Evolutionary conservation across 768 basidiomycete genomes (phyloP), one percentile per base, ranked within the genome.

Genomic region (Mycena galopus): DNA sequence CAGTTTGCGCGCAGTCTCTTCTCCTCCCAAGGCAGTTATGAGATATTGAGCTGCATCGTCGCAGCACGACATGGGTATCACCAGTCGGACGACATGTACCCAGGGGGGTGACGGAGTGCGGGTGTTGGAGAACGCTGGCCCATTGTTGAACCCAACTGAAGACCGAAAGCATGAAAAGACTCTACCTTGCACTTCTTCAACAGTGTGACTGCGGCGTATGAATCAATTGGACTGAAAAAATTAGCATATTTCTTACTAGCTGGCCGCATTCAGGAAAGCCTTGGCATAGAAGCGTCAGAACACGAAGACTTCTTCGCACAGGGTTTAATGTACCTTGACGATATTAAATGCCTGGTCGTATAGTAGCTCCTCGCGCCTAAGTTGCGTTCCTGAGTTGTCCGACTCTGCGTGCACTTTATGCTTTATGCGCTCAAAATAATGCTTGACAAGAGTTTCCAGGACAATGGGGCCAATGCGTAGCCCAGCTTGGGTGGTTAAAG

Each of bases 71-170:
- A 94, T 88, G 2, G 96, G 96, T 4, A 98, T 88, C 11, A 91
- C 77, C 12, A 93, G 83, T 60, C 92, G 87, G 60, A 93, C 87
- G 53, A 94, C 88, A 73, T 91, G 92, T 11, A 94, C 91, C 88
- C 92, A 95, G 33, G 95, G 95, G 19, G 96, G 94, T 17, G 94
- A 90, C 0, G 94, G 95, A 0, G 94, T 96, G 21, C 92, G 89
- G 0, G 90, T 92, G 77, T 96, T 96, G 1, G 92, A 88, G 78
- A 96, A 95, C 11, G 84, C 89, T 87, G 79, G 19, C n/a, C 35
- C 19, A 3, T 33, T 16, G 29, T 55, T 16, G n/a, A 33, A 30
- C 61, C 19, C 17, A 8, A n/a, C 47, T 42, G 29, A 60, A 29
- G 39, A 33, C 51, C 50, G 44, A 58, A 50, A 21, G 27, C 9